Percentiles rank a stretch among this genome's conserved stretches.
Conservation (phyloP, 805 yeast species). For the Lipomyces mesembrius region DNA sequence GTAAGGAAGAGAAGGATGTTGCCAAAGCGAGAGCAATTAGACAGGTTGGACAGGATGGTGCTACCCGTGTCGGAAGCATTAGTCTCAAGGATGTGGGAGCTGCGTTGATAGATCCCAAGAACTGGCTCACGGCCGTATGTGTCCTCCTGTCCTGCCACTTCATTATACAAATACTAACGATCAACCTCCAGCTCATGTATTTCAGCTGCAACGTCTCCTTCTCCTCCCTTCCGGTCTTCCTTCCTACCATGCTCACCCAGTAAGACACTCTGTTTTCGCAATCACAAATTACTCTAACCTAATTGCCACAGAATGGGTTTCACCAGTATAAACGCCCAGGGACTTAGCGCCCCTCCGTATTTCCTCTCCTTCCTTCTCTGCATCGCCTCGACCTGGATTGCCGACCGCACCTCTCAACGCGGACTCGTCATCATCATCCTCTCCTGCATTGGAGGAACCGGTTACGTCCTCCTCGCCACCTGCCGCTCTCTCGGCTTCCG, state of each 20-base stretch:
- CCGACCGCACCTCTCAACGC: conserved; percentile 10
- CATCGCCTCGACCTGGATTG: conserved; percentile 6
- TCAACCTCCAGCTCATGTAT: conserved; percentile 5
- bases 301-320: conserved; percentile 1
- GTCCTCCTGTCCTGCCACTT: neutral
- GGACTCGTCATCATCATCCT: conserved; percentile 7
- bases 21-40: conserved; percentile 8
- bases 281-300: conserved; percentile 2
- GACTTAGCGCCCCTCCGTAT: conserved; percentile 5
- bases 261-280: neutral
- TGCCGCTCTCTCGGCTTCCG: neutral
- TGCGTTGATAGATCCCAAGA: conserved; percentile 5
- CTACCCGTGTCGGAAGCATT: neutral
- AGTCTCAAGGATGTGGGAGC: neutral
- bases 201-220: conserved; percentile 9
- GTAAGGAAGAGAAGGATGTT: neutral
- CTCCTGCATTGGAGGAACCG: conserved; percentile 4
- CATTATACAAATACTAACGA: neutral
- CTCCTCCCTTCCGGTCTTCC: conserved; percentile 5
- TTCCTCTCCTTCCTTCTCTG: neutral
- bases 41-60: conserved; percentile 5
- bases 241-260: conserved; percentile 3
- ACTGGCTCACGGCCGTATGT: conserved; percentile 6
- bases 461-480: conserved; percentile 2
- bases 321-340: neutral